phyloP scores from a whole-genome alignment of 1,284 basidiomycete species.

The Cutaneotrichosporon cavernicola region DNA sequence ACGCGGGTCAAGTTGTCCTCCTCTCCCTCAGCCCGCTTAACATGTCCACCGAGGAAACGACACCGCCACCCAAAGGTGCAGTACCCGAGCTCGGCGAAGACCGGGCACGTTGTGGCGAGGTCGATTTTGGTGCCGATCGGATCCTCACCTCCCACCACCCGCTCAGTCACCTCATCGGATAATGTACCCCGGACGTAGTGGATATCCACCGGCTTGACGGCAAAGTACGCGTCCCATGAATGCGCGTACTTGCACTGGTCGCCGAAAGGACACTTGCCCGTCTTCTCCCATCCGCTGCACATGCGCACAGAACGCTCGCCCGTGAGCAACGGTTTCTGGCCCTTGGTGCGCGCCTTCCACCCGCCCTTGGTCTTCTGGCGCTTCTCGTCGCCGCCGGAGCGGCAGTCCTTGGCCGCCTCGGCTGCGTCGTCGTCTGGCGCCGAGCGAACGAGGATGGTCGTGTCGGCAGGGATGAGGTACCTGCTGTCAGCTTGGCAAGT shows the following conservation, averaged over 20 bases:
- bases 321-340: conserved; percentile 67
- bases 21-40: conserved; percentile 36
- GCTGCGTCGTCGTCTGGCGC: conserved; percentile 65
- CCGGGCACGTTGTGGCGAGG: conserved; percentile 61
- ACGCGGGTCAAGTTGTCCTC: conserved; percentile 18
- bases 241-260: conserved; percentile 71
- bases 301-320: conserved; percentile 41
- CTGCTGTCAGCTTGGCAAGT: conserved; percentile 34
- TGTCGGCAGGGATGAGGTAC: conserved; percentile 54
- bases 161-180: conserved; percentile 40
- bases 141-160: background rate
- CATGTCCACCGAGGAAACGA: conserved; percentile 80
- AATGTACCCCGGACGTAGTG: conserved; percentile 59
- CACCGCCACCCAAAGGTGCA: conserved; percentile 89
- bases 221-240: conserved; percentile 72
- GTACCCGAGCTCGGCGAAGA: conserved; percentile 70
- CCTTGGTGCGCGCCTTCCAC: conserved; percentile 69
- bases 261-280: conserved; percentile 30
- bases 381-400: conserved; percentile 35
- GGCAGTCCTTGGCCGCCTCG: conserved; percentile 53
- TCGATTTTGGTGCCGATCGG: conserved; percentile 35
- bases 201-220: conserved; percentile 72
- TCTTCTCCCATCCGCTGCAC: conserved; percentile 45
- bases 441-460: conserved; percentile 7
- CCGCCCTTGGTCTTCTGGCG: conserved; percentile 56